phyloP scores from a whole-genome alignment of 306 rosid genomes.

The Gillenia trifoliata region DNA sequence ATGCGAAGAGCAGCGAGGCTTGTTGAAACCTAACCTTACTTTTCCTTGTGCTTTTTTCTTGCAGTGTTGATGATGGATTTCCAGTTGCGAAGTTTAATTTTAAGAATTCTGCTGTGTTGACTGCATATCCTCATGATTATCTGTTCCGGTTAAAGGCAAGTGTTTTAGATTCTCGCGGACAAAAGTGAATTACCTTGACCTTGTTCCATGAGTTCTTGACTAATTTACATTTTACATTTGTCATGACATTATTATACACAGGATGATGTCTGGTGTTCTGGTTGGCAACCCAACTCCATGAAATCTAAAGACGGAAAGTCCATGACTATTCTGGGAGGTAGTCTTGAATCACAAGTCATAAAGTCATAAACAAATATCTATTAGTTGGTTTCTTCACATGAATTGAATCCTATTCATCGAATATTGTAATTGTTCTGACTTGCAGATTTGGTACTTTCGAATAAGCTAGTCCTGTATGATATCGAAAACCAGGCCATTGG shows the following conservation, averaged over 20 bases:
- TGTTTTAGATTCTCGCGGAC: not conserved
- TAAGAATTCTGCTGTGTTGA: conserved; percentile 44
- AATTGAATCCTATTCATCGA: not conserved
- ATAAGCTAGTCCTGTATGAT: conserved; percentile 66
- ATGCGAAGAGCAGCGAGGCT: not conserved
- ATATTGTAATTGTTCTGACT: conserved; percentile 23
- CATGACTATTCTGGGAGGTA: conserved; percentile 73
- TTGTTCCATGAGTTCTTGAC: not conserved
- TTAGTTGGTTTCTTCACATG: not conserved
- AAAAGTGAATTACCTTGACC: not conserved
- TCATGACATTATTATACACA: conserved; percentile 25
- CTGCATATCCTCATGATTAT: conserved; percentile 66
- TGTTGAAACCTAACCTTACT: not conserved
- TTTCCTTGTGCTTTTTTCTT: conserved; percentile 6
- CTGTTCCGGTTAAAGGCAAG: conserved; percentile 49
- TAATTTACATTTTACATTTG: not conserved
- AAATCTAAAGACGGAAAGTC: conserved; percentile 40
- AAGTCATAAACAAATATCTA: conserved; percentile 1
- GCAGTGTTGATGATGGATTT: conserved; percentile 71
- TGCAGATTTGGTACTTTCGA: conserved; percentile 79
- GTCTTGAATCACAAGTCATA: not conserved
- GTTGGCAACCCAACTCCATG: conserved; percentile 51
- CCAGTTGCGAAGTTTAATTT: conserved; percentile 59
- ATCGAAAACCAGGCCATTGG: conserved; percentile 65
- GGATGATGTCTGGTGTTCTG: conserved; percentile 46